A percentile compares a stretch with the other conserved stretches of the same genome.
phyloP scores from a whole-genome alignment of 2,329 filamentous ascomycete genomes.

The Aspergillus sp. region DNA sequence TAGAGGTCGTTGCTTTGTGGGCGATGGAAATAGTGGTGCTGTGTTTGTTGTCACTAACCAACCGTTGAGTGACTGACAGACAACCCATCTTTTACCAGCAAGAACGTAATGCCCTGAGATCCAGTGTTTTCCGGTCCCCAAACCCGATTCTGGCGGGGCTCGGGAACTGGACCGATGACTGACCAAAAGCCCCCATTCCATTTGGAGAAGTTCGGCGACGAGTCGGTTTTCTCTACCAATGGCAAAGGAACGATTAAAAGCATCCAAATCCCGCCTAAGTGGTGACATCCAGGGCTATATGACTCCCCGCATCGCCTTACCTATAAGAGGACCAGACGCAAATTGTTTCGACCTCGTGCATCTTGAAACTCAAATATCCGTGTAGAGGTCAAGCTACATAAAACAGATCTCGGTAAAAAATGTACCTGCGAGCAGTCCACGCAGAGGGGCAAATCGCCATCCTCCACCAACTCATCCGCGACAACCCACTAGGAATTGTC shows the following conservation, averaged over 20 bases:
- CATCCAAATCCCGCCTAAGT: not conserved
- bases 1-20: no score
- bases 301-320: not conserved
- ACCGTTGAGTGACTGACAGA: no score
- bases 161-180: not conserved
- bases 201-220: not conserved
- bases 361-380: not conserved
- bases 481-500: conserved; percentile 62
- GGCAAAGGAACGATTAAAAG: not conserved
- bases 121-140: no score
- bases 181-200: not conserved
- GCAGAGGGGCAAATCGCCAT: conserved; percentile 51
- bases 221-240: not conserved
- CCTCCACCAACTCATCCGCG: conserved; percentile 55
- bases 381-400: not conserved
- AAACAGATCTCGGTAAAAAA: conserved; percentile 27
- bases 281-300: not conserved
- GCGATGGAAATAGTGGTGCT: no score
- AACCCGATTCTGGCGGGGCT: not conserved
- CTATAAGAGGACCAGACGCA: not conserved
- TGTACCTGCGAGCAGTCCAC: conserved; percentile 59
- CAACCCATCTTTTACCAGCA: no score
- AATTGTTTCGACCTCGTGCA: not conserved
- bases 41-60: no score
- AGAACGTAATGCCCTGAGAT: no score